Percentiles rank a stretch among this genome's conserved stretches.
phyloP scores from a whole-genome alignment of 768 basidiomycete species.

The Pisolithus microcarpus region DNA sequence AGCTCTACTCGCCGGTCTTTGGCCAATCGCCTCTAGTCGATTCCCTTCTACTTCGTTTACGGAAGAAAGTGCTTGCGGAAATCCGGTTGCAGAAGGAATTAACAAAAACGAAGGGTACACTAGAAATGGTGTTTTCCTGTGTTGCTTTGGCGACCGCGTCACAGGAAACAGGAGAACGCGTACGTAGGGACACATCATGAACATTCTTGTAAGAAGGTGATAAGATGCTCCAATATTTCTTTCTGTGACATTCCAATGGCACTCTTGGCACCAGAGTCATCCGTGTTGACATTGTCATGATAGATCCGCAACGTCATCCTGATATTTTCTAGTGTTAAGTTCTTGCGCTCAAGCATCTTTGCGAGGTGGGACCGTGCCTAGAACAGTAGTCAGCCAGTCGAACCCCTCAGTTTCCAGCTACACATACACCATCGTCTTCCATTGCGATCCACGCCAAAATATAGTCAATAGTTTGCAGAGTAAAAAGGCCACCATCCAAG shows the following conservation, averaged over 20 bases:
- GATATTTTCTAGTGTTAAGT: conserved; percentile 63
- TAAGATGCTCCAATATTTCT: conserved; percentile 62
- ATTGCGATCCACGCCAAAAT: conserved; percentile 91
- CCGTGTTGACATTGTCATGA: conserved; percentile 65
- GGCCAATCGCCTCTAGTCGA: conserved; percentile 94
- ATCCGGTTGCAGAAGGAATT: conserved; percentile 85
- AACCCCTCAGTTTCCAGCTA: neutral
- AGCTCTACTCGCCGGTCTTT: conserved; percentile 87
- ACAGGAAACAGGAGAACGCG: conserved; percentile 12
- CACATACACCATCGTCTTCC: conserved; percentile 94
- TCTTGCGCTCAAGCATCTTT: conserved; percentile 70
- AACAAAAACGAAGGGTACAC: conserved; percentile 71
- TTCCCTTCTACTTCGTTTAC: conserved; percentile 70
- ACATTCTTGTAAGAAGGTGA: conserved; percentile 46
- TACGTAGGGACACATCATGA: conserved; percentile 10
- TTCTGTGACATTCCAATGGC: conserved; percentile 43
- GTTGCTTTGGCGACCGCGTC: conserved; percentile 29
- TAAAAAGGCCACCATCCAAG: conserved; percentile 82
- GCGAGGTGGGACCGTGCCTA: conserved; percentile 74
- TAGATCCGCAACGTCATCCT: conserved; percentile 64
- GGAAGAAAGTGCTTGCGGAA: conserved; percentile 80
- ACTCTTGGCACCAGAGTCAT: conserved; percentile 24
- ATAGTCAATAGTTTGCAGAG: conserved; percentile 87
- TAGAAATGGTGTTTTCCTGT: conserved; percentile 84
- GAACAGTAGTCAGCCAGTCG: conserved; percentile 4